Percentiles rank a stretch among this genome's conserved stretches.
Conservation (phyloP, 805 yeast genomes). For the Hanseniaspora clermontiae region DNA sequence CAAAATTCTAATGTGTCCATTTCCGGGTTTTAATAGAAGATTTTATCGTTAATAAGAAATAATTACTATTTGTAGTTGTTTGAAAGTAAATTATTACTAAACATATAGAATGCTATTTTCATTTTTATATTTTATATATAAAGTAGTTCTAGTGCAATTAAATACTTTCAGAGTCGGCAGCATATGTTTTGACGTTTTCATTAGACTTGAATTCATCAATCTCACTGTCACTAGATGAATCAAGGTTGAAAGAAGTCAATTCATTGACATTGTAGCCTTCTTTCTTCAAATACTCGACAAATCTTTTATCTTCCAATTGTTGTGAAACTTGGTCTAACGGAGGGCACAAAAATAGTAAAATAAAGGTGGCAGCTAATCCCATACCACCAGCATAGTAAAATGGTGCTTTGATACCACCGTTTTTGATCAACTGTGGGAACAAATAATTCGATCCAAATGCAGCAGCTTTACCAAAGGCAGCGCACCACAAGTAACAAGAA, state of each 20-base stretch:
- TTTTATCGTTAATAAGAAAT: too few species aligned
- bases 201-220: background rate
- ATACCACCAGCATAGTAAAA: constrained; percentile 11
- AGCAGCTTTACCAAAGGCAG: constrained; percentile 84
- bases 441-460: constrained; percentile 84
- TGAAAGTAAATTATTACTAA: background rate
- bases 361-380: constrained; percentile 30
- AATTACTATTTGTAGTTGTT: background rate
- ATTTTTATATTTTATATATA: too few species aligned
- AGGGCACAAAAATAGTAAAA: constrained; percentile 56
- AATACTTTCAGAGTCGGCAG: background rate
- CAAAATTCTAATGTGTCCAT: background rate
- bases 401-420: constrained; percentile 49
- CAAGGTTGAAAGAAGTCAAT: background rate
- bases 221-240: background rate
- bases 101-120: background rate
- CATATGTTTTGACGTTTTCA: background rate
- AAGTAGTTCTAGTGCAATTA: background rate
- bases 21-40: background rate
- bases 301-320: constrained; percentile 60
- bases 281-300: constrained; percentile 49
- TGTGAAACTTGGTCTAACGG: constrained; percentile 74
- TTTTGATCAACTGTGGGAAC: constrained; percentile 64
- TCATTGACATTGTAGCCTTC: constrained; percentile 53
- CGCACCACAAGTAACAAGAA: constrained; percentile 79